These are phyloP conservation scores for Eutypella sp. DNA, from an alignment of 2,329 filamentous ascomycete genomes.

Conservation along the genomic window DNA sequence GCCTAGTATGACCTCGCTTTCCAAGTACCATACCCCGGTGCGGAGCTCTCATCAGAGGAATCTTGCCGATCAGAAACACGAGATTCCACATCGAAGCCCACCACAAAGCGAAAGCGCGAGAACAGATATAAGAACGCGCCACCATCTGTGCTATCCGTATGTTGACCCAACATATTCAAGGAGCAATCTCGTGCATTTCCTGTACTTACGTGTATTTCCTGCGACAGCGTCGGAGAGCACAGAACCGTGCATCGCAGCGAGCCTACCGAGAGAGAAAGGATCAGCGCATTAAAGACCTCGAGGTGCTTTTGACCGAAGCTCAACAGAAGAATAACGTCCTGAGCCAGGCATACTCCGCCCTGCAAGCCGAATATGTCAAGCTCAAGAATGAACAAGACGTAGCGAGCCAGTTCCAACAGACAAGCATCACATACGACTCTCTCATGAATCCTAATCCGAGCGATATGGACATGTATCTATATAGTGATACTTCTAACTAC, in stretches of 20 bases:
- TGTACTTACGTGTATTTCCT: background rate
- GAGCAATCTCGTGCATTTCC: background rate
- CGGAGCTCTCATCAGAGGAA: conserved; percentile 20
- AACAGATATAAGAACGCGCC: conserved; percentile 50
- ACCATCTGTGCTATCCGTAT: conserved; percentile 43
- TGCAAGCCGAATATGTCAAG: conserved; percentile 41
- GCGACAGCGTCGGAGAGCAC: conserved; percentile 49
- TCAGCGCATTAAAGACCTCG: conserved; percentile 60
- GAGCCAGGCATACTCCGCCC: conserved; percentile 46
- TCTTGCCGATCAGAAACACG: conserved; percentile 18
- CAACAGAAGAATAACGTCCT: conserved; percentile 52
- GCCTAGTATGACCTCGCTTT: conserved; percentile 30
- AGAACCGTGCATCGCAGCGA: conserved; percentile 57
- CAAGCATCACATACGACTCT: conserved; percentile 17
- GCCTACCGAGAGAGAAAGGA: conserved; percentile 60
- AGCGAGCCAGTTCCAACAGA: conserved; percentile 19
- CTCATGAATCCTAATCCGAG: conserved; percentile 10
- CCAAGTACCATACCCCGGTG: conserved; percentile 17
- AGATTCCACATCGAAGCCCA: conserved; percentile 27
- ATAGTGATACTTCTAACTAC: conserved; percentile 9
- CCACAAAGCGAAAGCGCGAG: conserved; percentile 44
- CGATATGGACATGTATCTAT: conserved; percentile 21
- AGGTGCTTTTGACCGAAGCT: conserved; percentile 48
- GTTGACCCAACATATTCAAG: conserved; percentile 12
- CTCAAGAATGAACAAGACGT: conserved; percentile 31